These are phyloP conservation scores for Picochlorum sp. DNA, from an alignment of 139 green algal species.

Conservation along the genomic window DNA sequence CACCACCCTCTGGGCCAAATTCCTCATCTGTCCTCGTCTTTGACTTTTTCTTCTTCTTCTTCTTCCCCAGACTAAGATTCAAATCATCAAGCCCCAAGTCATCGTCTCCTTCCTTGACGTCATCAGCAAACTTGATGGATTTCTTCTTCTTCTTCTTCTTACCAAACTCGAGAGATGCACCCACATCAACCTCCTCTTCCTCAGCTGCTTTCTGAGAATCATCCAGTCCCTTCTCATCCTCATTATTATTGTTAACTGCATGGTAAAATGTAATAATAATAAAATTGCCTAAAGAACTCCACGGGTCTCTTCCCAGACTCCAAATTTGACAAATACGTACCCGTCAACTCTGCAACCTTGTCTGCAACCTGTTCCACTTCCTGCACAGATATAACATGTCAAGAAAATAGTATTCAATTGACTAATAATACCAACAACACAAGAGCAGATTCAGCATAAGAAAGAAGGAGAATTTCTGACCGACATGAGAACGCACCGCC, in stretches of 20 bases:
- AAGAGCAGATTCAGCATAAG: not conserved
- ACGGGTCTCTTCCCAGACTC: not conserved
- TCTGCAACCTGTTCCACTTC: conserved; percentile 19
- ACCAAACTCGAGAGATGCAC: conserved; percentile 29
- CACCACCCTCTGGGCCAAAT: conserved; percentile 21
- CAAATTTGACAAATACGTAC: conserved; percentile 3
- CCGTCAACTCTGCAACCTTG: conserved; percentile 14
- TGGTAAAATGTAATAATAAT: not conserved
- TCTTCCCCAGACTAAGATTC: conserved; percentile 42
- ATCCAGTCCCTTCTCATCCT: not conserved
- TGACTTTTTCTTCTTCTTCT: conserved; percentile 80
- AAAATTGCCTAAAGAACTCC: too few species aligned
- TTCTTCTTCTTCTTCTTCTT: conserved; percentile 51
- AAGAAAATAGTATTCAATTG: not conserved
- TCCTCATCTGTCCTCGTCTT: conserved; percentile 24
- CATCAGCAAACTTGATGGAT: conserved; percentile 11
- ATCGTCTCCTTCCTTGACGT: conserved; percentile 12
- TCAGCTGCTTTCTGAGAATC: not conserved
- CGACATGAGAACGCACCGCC: too few species aligned
- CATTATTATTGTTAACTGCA: not conserved
- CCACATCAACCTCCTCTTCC: conserved; percentile 24
- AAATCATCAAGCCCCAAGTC: conserved; percentile 20
- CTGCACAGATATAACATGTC: not conserved
- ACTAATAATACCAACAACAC: not conserved
- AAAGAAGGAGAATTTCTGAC: not conserved